Base-by-base conservation (phyloP, 1,284 basidiomycete genomes). In the Apiotrichum akiyoshidainum region DNA sequence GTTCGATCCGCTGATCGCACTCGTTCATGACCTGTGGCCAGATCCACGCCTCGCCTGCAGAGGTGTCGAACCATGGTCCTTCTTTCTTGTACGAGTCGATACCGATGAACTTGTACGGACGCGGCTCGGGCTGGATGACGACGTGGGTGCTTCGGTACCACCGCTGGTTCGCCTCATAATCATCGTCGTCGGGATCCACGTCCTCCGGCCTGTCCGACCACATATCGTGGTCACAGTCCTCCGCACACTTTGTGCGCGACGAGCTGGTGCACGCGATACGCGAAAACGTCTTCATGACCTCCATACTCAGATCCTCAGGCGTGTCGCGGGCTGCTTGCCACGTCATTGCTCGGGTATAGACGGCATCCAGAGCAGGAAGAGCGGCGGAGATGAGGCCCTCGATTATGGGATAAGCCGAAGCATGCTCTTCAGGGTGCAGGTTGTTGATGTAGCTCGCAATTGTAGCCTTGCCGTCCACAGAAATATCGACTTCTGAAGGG, bases 361-460 rank as follows among this genome's bases (percentile, higher is more conserved):
- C 39, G 17, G 53, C 60, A 9, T n/a, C 19, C n/a, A 40, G 40
- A 1, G 52, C 39, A 21, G 49, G 60, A 4, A 58, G 33, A 9
- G 56, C 37, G 21, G 46, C 45, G 12, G 16, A 34, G 11, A 61
- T n/a, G 2, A 61, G 48, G 16, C 33, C 9, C 50, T 61, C 53
- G 26, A 61, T 9, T 3, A 46, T 34, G 31, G 14, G 8, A 50
- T 61, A 58, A 22, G 52, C 21, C 13, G 13, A 33, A 1, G 6
- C 6, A 40, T 61, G 33, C 39, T 46, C 14, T 3, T 9, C 26
- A 3, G 60, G 60, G 22, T 55, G 56, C 12, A 61, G 60, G 42
- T 61, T 61, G 56, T 61, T 61, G 53, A 61, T 53, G 39, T 61
- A 61, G 35, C 34, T 41, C 13, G 17, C 21, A 39, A 61, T 35